Evolutionary conservation across 225 moss, liverwort and hornwort species (phyloP), one percentile per base, ranked within the genome.

Genomic region (Ulota crispa): DNA sequence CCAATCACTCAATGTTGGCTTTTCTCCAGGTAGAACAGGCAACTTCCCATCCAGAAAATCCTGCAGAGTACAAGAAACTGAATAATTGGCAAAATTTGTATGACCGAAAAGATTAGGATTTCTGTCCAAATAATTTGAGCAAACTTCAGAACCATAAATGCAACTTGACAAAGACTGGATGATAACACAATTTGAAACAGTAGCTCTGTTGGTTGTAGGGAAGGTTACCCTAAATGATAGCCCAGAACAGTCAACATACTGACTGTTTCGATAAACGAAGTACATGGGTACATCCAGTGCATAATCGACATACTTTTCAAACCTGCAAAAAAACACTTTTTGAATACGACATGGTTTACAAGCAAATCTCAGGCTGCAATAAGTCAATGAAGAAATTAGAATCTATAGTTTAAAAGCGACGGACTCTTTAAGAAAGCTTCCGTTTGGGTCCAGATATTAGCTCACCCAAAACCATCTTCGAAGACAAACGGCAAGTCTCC

Each of bases 401-500:
- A 37, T 26, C 57, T 24, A 3, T 28, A 30, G 64, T 54, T 36
- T 37, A 24, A 39, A n/a, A 52, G 9, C 13, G 72, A n/a, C 23
- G n/a, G 2, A 74, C 24, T 45, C 30, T 63, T 36, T 37, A 70
- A 37, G 27, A 26, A 8, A 43, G 55, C 13, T 70, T 47, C 55
- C 64, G 13, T 63, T 78, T 20, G 70, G 19, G 39, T 66, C 11
- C 39, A 26, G 27, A 34, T 27, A 69, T 31, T 31, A 8, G 20
- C 94, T 80, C 83, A 98, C 98, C 98, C 94, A 72, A 99, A 99
- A 76, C 85, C 92, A 70, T 87, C 91, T 63, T 94, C 84, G 83
- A 99, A 99, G 32, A 96, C 96, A 75, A 96, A 99, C 19, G 94
- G 99, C 68, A 99, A 86, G 86, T 96, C 96, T 56, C 99, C 96